Evolutionary conservation across 225 moss, liverwort and hornwort genomes (phyloP), one percentile per base, ranked within the genome.

Genomic region (Rhytidiadelphus loreus): DNA sequence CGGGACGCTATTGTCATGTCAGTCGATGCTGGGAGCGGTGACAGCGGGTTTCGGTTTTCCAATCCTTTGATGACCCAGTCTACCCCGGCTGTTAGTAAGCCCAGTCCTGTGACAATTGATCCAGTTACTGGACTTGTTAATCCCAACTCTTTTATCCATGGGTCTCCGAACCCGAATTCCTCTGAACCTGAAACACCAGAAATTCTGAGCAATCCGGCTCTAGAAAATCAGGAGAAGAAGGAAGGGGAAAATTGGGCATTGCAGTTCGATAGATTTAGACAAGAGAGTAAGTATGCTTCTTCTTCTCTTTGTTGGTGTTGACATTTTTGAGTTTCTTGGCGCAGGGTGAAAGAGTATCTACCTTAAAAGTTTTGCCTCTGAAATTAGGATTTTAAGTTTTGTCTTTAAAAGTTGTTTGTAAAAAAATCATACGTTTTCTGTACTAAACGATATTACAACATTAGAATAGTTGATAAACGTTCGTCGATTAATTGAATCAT

Each of bases 21-120:
- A 63, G 71, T 94, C 81, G 94, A 94, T 90, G 94, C 94, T 73
- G 58, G 73, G 87, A 92, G 77, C 23, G 87, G 83, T 70, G 90
- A 85, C 15, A 63, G 64, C 13, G 93, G 94, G 39, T 88, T 93
- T 52, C 87, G 92, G 70, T 90, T 93, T 81, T 85, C 91, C 52
- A 94, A 94, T 86, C 92, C 94, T 71, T 83, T 92, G 86, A 90
- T 94, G 70, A 91, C 94, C 71, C 88, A 90, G 84, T 77, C 90
- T 58, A 69, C 85, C 57, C 86, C 91, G 77, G 87, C 35, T 70
- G 64, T 58, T 28, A 73, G 74, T 41, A 90, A 86, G 53, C 88
- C 81, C 69, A 89, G 66, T 86, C 74, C 83, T 81, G 33, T 64
- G 80, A 80, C 74, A 87, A 80, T 88, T 80, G 88, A 84, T 74